Conservation (phyloP, 2,329 filamentous ascomycete species). For the Colletotrichum sp. region DNA sequence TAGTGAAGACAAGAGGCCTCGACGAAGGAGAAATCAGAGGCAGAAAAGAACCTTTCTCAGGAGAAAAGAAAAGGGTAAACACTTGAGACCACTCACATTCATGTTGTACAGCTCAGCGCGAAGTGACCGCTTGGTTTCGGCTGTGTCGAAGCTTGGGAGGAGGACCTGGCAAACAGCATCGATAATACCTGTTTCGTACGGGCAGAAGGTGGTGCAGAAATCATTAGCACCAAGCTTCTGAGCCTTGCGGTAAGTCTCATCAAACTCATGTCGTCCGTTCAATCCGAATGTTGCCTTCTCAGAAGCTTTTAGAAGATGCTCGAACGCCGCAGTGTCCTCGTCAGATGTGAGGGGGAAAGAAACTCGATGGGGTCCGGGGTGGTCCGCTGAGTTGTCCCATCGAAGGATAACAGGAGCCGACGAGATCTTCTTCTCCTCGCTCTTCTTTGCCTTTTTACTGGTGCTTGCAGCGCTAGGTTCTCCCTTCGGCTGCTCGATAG, state of each 20-base stretch:
- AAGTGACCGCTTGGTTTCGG: conserved; percentile 35
- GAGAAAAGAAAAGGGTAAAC: too few species aligned
- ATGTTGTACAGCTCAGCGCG: conserved; percentile 62
- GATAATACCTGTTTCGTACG: conserved; percentile 57
- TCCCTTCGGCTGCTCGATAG: not conserved
- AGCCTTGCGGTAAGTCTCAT: conserved; percentile 59
- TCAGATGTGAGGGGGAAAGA: not conserved
- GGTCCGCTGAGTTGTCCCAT: not conserved
- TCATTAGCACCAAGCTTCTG: conserved; percentile 49
- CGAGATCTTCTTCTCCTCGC: not conserved
- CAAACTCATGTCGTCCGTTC: conserved; percentile 50
- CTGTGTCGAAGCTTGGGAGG: conserved; percentile 29
- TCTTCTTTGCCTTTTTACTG: not conserved
- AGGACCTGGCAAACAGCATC: conserved; percentile 53
- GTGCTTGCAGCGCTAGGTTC: too few species aligned
- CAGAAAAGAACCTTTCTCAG: too few species aligned
- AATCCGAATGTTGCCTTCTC: conserved; percentile 46
- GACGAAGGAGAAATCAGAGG: too few species aligned
- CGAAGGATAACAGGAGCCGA: not conserved
- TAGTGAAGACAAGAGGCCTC: too few species aligned
- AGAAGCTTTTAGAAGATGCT: not conserved
- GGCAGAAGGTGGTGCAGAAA: conserved; percentile 57
- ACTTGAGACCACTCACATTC: conserved; percentile 42
- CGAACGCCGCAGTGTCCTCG: not conserved
- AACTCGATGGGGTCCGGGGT: not conserved